Conservation (phyloP, 768 basidiomycete genomes). For the Pisolithus marmoratus region DNA sequence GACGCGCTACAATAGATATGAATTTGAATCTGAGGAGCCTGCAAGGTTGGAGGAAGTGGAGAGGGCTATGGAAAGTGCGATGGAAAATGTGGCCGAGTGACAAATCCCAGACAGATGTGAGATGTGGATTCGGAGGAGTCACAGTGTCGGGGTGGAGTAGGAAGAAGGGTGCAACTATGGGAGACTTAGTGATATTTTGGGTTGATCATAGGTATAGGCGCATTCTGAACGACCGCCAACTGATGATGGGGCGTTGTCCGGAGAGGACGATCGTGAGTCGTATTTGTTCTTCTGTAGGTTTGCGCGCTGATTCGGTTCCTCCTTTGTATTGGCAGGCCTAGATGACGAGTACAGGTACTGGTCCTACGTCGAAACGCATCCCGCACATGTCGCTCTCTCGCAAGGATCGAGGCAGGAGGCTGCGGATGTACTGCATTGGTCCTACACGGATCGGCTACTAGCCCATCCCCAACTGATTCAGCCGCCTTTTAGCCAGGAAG, state of each 20-base stretch:
- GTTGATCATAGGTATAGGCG: conserved; percentile 59
- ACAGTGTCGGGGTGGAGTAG: conserved; percentile 25
- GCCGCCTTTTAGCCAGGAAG: conserved; percentile 69
- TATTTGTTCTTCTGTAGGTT: not conserved
- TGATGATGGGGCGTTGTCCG: conserved; percentile 17
- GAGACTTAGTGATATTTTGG: conserved; percentile 45
- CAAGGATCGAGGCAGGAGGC: conserved; percentile 58
- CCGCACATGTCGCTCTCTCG: conserved; percentile 60
- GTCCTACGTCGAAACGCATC: conserved; percentile 75
- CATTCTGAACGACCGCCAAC: conserved; percentile 42
- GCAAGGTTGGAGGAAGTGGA: conserved; percentile 39
- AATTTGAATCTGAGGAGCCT: conserved; percentile 55
- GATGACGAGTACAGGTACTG: conserved; percentile 79
- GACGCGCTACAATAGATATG: conserved; percentile 68
- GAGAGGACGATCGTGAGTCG: conserved; percentile 39
- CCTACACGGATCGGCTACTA: conserved; percentile 72
- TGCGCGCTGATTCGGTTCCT: not conserved
- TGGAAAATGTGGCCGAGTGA: conserved; percentile 15
- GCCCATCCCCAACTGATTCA: conserved; percentile 50
- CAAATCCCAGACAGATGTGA: conserved; percentile 40
- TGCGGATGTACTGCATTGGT: conserved; percentile 72
- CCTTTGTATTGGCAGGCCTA: conserved; percentile 45
- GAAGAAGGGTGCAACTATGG: conserved; percentile 18
- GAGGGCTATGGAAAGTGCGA: conserved; percentile 26
- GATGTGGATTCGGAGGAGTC: conserved; percentile 50